These are phyloP conservation scores for Didymosphaeria variabile DNA, from an alignment of 2,329 filamentous ascomycete genomes.

Conservation along the genomic window DNA sequence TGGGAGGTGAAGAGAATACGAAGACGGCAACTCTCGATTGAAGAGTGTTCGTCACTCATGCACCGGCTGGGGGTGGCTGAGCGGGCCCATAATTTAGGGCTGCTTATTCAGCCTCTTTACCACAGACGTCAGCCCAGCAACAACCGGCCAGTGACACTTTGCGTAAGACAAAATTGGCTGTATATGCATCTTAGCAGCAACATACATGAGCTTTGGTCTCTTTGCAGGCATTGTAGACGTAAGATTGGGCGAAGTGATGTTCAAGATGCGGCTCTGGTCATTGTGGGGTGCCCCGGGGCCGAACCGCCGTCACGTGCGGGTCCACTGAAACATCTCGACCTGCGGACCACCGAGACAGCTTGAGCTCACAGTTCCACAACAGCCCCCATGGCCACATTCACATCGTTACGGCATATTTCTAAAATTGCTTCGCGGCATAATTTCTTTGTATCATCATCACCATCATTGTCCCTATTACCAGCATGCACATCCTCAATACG, in stretches of 20 bases:
- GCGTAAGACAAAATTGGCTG: not conserved
- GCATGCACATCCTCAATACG: constrained; percentile 27
- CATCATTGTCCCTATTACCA: constrained; percentile 6
- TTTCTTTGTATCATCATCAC: constrained; percentile 7
- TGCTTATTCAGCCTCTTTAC: constrained; percentile 9
- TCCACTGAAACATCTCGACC: constrained; percentile 18
- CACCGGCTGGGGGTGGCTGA: constrained; percentile 5
- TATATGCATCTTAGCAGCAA: not conserved
- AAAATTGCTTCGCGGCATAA: constrained; percentile 5
- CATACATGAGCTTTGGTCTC: not conserved
- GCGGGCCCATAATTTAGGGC: not conserved
- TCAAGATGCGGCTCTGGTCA: not conserved
- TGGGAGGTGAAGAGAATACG: not conserved
- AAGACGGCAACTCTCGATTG: not conserved
- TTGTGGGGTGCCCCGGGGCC: not conserved
- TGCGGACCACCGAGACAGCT: constrained; percentile 17
- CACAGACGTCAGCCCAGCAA: not conserved
- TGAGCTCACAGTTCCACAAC: not conserved
- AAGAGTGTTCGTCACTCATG: not conserved
- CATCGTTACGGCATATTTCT: not conserved
- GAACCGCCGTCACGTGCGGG: not conserved
- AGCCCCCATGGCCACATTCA: constrained; percentile 9
- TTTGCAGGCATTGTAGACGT: not conserved
- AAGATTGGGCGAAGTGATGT: not conserved
- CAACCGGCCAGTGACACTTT: not conserved